Conservation (phyloP, 2,329 filamentous ascomycete species). For the Domatiomyces catenatus region DNA sequence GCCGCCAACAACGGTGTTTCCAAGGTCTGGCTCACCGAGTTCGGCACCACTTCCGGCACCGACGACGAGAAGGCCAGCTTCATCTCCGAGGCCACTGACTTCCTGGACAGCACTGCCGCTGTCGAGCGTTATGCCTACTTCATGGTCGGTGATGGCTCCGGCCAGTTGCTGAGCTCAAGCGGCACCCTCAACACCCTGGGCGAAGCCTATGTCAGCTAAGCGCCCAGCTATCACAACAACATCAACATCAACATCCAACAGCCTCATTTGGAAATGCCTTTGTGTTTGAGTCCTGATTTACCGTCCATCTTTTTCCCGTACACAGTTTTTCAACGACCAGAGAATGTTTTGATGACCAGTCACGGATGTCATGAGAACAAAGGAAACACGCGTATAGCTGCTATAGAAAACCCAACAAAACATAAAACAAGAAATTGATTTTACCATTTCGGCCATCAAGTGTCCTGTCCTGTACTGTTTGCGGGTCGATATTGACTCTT, state of each 20-base stretch:
- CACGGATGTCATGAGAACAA: no score
- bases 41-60: conserved; percentile 20
- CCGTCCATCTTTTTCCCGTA: no score
- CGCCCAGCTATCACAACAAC: not conserved
- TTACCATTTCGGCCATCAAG: no score
- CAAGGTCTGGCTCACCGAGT: conserved; percentile 34
- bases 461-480: no score
- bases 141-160: conserved; percentile 19
- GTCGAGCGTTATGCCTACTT: conserved; percentile 32
- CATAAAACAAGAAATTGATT: no score
- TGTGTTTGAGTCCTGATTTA: no score
- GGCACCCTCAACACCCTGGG: conserved; percentile 8
- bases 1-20: conserved; percentile 22
- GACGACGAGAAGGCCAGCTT: conserved; percentile 19
- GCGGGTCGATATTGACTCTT: no score
- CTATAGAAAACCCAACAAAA: no score
- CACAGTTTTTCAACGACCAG: no score
- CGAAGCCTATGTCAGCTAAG: conserved; percentile 3
- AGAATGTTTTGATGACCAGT: no score
- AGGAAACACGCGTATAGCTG: no score
- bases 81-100: conserved; percentile 25
- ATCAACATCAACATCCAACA: not conserved
- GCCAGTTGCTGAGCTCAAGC: conserved; percentile 17
- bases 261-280: no score
- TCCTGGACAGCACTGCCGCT: conserved; percentile 24